A percentile compares a stretch with the other conserved stretches of the same genome.
Evolutionary conservation across 73 alveolate species (phyloP).

Genomic region (Blepharisma japonicum): DNA sequence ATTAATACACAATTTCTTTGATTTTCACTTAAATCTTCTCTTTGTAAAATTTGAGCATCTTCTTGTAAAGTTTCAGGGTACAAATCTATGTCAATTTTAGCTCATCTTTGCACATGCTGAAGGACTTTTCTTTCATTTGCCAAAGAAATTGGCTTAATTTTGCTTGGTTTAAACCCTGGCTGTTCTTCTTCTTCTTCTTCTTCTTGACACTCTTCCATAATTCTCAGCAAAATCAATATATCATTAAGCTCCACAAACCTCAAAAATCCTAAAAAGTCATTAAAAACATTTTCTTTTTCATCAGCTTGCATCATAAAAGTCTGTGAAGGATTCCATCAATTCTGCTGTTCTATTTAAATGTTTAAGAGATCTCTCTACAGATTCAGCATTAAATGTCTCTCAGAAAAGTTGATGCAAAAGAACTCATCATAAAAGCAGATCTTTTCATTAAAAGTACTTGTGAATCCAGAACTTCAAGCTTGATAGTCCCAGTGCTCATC

Average conservation of each 20-base stretch:
- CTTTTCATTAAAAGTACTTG: too few relatives aligned
- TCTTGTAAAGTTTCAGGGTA: constrained; percentile 66
- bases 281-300: not conserved
- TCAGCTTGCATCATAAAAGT: constrained; percentile 60
- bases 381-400: too few relatives aligned
- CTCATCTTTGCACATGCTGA: constrained; percentile 40
- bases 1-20: constrained; percentile 70
- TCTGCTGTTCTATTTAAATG: too few relatives aligned
- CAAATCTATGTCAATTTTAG: constrained; percentile 43
- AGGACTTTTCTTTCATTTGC: constrained; percentile 63
- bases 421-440: too few relatives aligned
- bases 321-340: constrained; percentile 42
- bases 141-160: constrained; percentile 63
- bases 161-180: constrained; percentile 41
- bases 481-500: not conserved
- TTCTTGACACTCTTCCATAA: constrained; percentile 25
- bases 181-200: too few relatives aligned
- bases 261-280: constrained; percentile 60
- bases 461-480: not conserved
- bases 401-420: too few relatives aligned
- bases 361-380: too few relatives aligned
- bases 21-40: constrained; percentile 58
- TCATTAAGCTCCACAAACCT: constrained; percentile 64
- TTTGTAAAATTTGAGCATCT: constrained; percentile 51
- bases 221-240: constrained; percentile 30